phyloP scores from a whole-genome alignment of 2,329 filamentous ascomycete species.

The Colletotrichum sidae region DNA sequence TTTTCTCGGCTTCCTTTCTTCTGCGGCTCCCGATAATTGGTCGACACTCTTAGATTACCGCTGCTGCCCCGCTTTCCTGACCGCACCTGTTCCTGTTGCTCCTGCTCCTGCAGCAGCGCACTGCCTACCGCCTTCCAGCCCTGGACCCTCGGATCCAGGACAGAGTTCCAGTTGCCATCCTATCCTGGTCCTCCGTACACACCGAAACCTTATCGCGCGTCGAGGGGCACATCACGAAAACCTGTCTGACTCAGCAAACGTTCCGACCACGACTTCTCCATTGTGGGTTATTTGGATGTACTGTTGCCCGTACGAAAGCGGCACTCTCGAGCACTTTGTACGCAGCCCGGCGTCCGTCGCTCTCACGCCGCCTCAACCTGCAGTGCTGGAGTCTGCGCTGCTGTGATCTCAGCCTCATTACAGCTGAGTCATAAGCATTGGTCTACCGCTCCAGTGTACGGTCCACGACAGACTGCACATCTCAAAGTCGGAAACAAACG shows the following conservation, averaged over 20 bases:
- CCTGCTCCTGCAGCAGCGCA: neutral
- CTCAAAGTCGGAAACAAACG: no score
- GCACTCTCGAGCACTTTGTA: no score
- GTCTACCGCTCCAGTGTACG: no score
- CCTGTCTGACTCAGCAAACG: slow-evolving; percentile 27
- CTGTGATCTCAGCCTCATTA: no score
- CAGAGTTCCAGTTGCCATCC: neutral
- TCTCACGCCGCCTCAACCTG: no score
- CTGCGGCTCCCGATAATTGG: slow-evolving; percentile 1
- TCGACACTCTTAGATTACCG: slow-evolving; percentile 18
- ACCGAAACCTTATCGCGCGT: slow-evolving; percentile 32
- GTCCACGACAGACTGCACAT: no score
- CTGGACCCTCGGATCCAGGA: slow-evolving; percentile 3
- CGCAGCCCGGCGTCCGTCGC: no score
- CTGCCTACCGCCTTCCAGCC: slow-evolving; percentile 6
- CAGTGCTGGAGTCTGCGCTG: no score
- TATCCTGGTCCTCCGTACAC: slow-evolving; percentile 24
- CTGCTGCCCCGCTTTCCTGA: slow-evolving; percentile 29
- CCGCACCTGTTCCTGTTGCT: neutral
- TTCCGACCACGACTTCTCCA: slow-evolving; percentile 5
- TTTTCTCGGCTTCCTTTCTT: neutral
- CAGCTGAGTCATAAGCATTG: no score
- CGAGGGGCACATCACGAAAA: slow-evolving; percentile 7
- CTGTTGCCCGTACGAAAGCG: neutral
- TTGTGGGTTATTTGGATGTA: slow-evolving; percentile 3